Conservation (phyloP, 805 yeast species). For the Vanderwaltozyma tropicalis region DNA sequence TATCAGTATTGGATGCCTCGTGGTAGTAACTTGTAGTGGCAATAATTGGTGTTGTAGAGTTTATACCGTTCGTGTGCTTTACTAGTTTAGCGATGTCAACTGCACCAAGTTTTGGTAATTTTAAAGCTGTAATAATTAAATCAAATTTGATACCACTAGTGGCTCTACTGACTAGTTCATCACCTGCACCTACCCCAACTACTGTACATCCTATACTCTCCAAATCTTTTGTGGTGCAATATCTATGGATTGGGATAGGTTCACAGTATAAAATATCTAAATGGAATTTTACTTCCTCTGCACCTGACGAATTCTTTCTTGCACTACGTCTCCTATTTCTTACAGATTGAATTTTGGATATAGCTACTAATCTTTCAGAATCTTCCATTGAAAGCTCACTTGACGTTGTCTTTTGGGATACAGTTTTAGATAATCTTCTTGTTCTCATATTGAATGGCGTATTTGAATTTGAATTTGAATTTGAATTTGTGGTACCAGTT, state of each 20-base stretch:
- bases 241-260: slow-evolving; percentile 74
- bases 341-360: slow-evolving; percentile 21
- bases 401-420: slow-evolving; percentile 14
- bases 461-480: too few relatives aligned
- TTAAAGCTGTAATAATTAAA: slow-evolving; percentile 65
- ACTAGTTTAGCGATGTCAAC: slow-evolving; percentile 70
- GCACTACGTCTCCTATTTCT: slow-evolving; percentile 24
- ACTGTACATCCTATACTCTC: slow-evolving; percentile 71
- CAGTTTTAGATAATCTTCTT: slow-evolving; percentile 39
- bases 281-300: slow-evolving; percentile 16
- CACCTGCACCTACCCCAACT: slow-evolving; percentile 66
- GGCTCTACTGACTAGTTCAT: slow-evolving; percentile 70
- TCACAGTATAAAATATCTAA: slow-evolving; percentile 75
- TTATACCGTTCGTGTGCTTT: slow-evolving; percentile 65
- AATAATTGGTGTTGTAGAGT: slow-evolving; percentile 65
- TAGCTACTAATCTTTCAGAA: slow-evolving; percentile 17
- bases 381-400: slow-evolving; percentile 17
- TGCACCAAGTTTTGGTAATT: slow-evolving; percentile 56
- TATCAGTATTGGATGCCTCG: slow-evolving; percentile 46
- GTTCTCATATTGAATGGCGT: slow-evolving; percentile 10
- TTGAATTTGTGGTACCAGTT: too few relatives aligned
- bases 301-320: slow-evolving; percentile 16
- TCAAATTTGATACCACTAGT: slow-evolving; percentile 81
- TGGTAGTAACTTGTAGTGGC: slow-evolving; percentile 62
- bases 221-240: slow-evolving; percentile 50